These are phyloP conservation scores for Cutaneotrichosporon sp. DNA, from an alignment of 1,284 basidiomycete genomes.

Conservation along the genomic window DNA sequence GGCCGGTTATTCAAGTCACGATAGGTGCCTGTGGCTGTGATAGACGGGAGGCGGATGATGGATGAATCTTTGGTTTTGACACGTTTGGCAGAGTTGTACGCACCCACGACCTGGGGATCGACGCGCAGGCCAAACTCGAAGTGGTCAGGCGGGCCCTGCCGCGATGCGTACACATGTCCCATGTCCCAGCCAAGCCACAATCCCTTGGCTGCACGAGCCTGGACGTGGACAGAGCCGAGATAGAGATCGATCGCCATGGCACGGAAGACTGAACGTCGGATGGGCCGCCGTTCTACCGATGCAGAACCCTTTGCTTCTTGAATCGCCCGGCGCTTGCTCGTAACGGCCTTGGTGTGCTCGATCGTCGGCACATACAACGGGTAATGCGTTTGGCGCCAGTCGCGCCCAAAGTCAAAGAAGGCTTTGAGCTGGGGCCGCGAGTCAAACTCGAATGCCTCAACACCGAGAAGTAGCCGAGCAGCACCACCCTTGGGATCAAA, in stretches of 20 bases:
- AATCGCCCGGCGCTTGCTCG: background rate
- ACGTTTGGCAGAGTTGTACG: slow-evolving; percentile 29
- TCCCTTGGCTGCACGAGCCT: slow-evolving; percentile 33
- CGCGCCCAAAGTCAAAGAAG: slow-evolving; percentile 34
- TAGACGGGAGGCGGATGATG: slow-evolving; percentile 24
- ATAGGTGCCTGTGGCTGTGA: slow-evolving; percentile 18
- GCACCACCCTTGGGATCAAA: background rate
- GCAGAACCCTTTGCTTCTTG: background rate
- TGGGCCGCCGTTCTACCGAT: background rate
- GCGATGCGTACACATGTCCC: slow-evolving; percentile 28
- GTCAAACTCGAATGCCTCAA: slow-evolving; percentile 29
- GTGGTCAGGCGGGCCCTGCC: slow-evolving; percentile 16
- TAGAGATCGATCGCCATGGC: slow-evolving; percentile 26
- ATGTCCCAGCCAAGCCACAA: slow-evolving; percentile 43
- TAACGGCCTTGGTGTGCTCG: slow-evolving; percentile 13
- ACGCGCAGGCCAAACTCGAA: slow-evolving; percentile 30
- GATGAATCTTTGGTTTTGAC: slow-evolving; percentile 28
- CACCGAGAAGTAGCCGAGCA: slow-evolving; percentile 16
- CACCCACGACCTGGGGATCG: slow-evolving; percentile 36
- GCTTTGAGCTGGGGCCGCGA: slow-evolving; percentile 34
- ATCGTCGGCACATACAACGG: slow-evolving; percentile 27
- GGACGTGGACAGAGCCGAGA: slow-evolving; percentile 22
- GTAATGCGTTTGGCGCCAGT: slow-evolving; percentile 34
- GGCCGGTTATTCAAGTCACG: slow-evolving; percentile 2
- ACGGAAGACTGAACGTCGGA: background rate